Evolutionary conservation across 352 stramenopile genomes (phyloP).

Genomic region (Phytopythium delawarense): DNA sequence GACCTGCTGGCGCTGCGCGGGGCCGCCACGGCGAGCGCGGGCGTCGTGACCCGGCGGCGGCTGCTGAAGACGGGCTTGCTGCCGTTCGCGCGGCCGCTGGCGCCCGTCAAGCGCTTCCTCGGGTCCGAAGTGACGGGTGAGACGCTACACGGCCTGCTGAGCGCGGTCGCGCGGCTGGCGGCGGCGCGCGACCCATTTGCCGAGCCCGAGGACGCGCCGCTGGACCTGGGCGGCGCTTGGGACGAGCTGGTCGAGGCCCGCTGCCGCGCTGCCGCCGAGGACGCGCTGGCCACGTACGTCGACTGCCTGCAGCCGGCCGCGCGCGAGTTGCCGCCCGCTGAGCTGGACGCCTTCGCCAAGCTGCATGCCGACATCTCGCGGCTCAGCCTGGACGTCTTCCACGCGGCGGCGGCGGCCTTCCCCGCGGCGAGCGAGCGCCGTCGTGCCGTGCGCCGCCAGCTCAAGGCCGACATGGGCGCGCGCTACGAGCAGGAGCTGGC

Average conservation of each 20-base stretch:
- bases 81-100: conserved; percentile 27
- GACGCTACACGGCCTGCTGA: conserved; percentile 39
- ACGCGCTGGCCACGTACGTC: conserved; percentile 65
- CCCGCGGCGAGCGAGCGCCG: conserved; percentile 33
- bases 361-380: conserved; percentile 70
- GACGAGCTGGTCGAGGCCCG: conserved; percentile 61
- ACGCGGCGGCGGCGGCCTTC: conserved; percentile 31
- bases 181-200: background rate
- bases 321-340: conserved; percentile 50
- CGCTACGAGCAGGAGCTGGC: conserved; percentile 35
- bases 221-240: conserved; percentile 61
- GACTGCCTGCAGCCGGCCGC: conserved; percentile 69
- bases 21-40: background rate
- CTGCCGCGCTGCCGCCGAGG: conserved; percentile 42
- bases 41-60: background rate
- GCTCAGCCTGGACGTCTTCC: conserved; percentile 69
- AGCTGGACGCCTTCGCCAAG: conserved; percentile 54
- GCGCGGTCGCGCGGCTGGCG: conserved; percentile 21
- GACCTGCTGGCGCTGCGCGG: conserved; percentile 2
- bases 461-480: conserved; percentile 45
- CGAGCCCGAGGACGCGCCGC: conserved; percentile 16
- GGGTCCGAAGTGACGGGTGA: conserved; percentile 54
- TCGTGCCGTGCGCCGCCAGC: conserved; percentile 38
- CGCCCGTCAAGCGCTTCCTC: conserved; percentile 62
- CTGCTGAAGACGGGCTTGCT: conserved; percentile 22